These are phyloP conservation scores for Linderniella brevidens DNA, from an alignment of 257 asterid genomes.

Conservation along the genomic window DNA sequence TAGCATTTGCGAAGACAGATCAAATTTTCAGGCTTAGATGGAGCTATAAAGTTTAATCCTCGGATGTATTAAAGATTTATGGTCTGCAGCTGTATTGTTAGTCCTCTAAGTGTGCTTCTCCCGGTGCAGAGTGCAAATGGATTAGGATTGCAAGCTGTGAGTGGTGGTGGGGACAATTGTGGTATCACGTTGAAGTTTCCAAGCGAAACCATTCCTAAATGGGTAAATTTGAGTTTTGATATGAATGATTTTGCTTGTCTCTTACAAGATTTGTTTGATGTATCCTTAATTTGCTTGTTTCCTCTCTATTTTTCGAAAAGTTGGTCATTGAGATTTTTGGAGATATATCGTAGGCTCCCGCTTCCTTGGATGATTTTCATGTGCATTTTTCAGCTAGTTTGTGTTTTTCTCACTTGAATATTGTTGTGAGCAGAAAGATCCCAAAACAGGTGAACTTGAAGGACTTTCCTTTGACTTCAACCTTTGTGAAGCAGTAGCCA, in stretches of 20 bases:
- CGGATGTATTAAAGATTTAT: not conserved
- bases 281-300: not conserved
- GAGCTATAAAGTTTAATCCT: constrained; percentile 1
- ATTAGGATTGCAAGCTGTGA: constrained; percentile 74
- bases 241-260: not conserved
- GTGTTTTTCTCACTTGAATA: constrained; percentile 13
- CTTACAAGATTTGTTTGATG: not conserved
- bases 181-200: constrained; percentile 62
- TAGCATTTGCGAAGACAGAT: not conserved
- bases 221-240: constrained; percentile 39
- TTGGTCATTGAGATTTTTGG: constrained; percentile 1
- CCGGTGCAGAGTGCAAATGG: constrained; percentile 81
- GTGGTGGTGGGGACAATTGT: constrained; percentile 47
- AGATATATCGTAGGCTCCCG: not conserved
- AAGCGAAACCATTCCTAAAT: constrained; percentile 58
- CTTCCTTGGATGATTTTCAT: not conserved
- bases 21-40: not conserved
- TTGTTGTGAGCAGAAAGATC: constrained; percentile 63
- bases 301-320: not conserved
- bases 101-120: constrained; percentile 7
- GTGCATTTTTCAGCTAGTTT: not conserved
- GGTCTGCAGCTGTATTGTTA: not conserved
- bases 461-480: constrained; percentile 52
- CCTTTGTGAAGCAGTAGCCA: constrained; percentile 95
- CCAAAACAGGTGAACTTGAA: constrained; percentile 88